Evolutionary conservation across 2,329 filamentous ascomycete species (phyloP).

Genomic region (Talaromyces marneffei): DNA sequence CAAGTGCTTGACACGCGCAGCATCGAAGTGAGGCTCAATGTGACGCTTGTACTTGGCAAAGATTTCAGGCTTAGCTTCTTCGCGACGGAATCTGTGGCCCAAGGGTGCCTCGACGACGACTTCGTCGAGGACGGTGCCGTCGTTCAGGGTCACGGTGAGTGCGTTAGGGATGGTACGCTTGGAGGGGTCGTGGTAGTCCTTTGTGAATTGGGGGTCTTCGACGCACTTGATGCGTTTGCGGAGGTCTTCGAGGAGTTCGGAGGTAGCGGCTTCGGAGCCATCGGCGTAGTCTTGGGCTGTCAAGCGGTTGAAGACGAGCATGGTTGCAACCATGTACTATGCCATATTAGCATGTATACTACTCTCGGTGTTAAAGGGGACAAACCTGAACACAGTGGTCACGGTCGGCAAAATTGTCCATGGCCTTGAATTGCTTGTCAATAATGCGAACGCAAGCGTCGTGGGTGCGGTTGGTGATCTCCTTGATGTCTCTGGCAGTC

Average conservation of each 20-base stretch:
- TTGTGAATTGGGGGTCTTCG: constrained; percentile 90
- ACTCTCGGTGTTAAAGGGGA: too few species aligned
- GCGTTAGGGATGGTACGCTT: constrained; percentile 97
- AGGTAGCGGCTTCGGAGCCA: constrained; percentile 84
- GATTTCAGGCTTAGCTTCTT: constrained; percentile 97
- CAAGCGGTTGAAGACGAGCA: constrained; percentile 92
- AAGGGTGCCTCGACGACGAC: constrained; percentile 89
- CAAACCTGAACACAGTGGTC: constrained; percentile 90
- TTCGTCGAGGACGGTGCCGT: constrained; percentile 86
- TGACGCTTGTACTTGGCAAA: constrained; percentile 93
- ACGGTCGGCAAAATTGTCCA: constrained; percentile 99
- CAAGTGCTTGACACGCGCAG: constrained; percentile 72
- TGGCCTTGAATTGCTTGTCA: constrained; percentile 99
- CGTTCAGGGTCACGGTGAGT: constrained; percentile 87
- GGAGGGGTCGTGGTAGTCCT: constrained; percentile 88
- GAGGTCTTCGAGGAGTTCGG: constrained; percentile 80
- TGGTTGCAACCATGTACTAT: constrained; percentile 90
- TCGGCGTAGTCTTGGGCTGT: constrained; percentile 92
- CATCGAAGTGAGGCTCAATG: constrained; percentile 72
- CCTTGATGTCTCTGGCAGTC: constrained; percentile 88
- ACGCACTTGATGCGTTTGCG: constrained; percentile 92
- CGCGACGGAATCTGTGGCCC: constrained; percentile 81
- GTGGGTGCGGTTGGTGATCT: constrained; percentile 89
- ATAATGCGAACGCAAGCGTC: constrained; percentile 99
- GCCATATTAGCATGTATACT: not conserved